phyloP scores from a whole-genome alignment of 2,329 filamentous ascomycete genomes.

The Westerdykella ornata region DNA sequence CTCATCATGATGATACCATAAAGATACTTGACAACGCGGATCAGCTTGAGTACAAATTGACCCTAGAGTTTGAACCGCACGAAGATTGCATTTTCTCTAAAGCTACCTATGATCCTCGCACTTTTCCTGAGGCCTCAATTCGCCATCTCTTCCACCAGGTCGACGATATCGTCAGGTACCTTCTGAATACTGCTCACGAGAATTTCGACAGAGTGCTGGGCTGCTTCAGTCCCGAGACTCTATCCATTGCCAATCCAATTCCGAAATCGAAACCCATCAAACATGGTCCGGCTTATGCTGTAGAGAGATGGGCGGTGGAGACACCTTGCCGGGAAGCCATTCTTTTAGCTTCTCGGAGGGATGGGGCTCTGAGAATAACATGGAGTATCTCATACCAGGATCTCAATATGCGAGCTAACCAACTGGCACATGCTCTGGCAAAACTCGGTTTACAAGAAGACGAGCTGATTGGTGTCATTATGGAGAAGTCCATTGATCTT shows the following conservation, averaged over 20 bases:
- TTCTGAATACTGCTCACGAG: slow-evolving; percentile 37
- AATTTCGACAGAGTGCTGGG: slow-evolving; percentile 22
- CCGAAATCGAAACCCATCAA: slow-evolving; percentile 19
- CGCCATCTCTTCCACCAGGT: slow-evolving; percentile 56
- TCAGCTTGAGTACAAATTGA: slow-evolving; percentile 65
- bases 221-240: slow-evolving; percentile 17
- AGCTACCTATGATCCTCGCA: slow-evolving; percentile 49
- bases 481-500: slow-evolving; percentile 68
- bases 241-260: slow-evolving; percentile 41
- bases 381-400: slow-evolving; percentile 55
- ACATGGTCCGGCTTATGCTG: slow-evolving; percentile 35
- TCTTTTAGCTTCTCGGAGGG: slow-evolving; percentile 51
- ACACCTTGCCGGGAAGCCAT: slow-evolving; percentile 56
- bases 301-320: slow-evolving; percentile 49
- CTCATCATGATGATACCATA: slow-evolving; percentile 37
- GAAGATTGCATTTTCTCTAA: slow-evolving; percentile 44
- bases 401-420: slow-evolving; percentile 59
- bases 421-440: slow-evolving; percentile 53
- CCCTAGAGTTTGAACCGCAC: slow-evolving; percentile 68
- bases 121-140: slow-evolving; percentile 53
- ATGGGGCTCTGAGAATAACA: slow-evolving; percentile 26
- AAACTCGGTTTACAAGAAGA: slow-evolving; percentile 45
- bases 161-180: slow-evolving; percentile 44
- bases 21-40: slow-evolving; percentile 58
- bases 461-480: slow-evolving; percentile 62